Percentiles rank a stretch among this genome's conserved stretches.
Evolutionary conservation across 2,329 filamentous ascomycete genomes (phyloP).

Genomic region (Sarocladium strictum): DNA sequence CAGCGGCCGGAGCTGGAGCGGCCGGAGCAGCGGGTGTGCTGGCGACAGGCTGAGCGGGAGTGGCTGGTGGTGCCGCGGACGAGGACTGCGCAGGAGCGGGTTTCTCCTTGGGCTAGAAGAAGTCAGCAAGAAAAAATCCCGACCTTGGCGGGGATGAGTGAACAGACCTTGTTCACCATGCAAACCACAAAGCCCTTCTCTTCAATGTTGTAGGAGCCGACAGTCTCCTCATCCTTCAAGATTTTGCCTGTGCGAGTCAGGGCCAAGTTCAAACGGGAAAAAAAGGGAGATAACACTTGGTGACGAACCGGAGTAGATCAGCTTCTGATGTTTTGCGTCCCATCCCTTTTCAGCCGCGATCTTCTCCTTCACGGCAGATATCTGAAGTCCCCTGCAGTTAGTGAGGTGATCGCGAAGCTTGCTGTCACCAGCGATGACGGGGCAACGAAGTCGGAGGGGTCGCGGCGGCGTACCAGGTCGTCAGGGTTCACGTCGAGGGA

Average conservation of each 20-base stretch:
- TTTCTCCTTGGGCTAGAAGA: constrained; percentile 56
- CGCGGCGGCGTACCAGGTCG: constrained; percentile 67
- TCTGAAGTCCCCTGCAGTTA: constrained; percentile 41
- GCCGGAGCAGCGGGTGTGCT: constrained; percentile 55
- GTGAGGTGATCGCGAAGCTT: constrained; percentile 11
- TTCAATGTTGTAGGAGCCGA: constrained; percentile 96
- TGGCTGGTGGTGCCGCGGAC: constrained; percentile 51
- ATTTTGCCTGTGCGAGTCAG: constrained; percentile 70
- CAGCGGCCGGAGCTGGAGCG: constrained; percentile 28
- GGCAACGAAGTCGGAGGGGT: constrained; percentile 16
- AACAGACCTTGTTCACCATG: constrained; percentile 87
- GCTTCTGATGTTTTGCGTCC: constrained; percentile 84
- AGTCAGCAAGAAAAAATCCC: constrained; percentile 11
- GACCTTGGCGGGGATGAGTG: neutral
- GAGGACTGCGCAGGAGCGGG: constrained; percentile 51
- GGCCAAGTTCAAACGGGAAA: constrained; percentile 8
- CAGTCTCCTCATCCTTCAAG: constrained; percentile 92
- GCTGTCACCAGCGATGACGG: constrained; percentile 12
- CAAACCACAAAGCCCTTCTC: constrained; percentile 99
- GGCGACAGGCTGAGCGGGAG: constrained; percentile 47
- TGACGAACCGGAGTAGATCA: constrained; percentile 89
- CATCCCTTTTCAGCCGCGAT: constrained; percentile 90
- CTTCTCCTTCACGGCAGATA: constrained; percentile 87
- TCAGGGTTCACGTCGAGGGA: constrained; percentile 89
- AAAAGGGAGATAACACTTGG: constrained; percentile 5